Evolutionary conservation across 1,284 basidiomycete genomes (phyloP).

Genomic region (Ustilago crameri): DNA sequence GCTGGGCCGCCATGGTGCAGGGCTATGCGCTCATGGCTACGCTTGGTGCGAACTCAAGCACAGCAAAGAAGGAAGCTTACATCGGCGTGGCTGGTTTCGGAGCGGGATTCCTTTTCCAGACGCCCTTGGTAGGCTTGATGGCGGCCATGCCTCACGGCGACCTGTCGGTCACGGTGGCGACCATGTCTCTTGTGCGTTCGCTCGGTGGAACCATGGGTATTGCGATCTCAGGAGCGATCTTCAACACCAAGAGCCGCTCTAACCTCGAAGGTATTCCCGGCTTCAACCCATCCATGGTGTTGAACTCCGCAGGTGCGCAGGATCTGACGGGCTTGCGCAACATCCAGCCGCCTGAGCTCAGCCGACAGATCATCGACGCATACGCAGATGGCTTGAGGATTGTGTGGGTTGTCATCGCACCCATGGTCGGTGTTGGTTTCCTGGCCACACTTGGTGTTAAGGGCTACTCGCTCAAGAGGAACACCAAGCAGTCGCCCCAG

Average conservation of each 20-base stretch:
- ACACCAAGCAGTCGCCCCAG: slow-evolving; percentile 29
- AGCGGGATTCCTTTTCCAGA: slow-evolving; percentile 60
- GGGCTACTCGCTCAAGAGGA: slow-evolving; percentile 44
- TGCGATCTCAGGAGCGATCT: slow-evolving; percentile 54
- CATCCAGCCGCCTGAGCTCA: slow-evolving; percentile 65
- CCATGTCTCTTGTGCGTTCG: slow-evolving; percentile 51
- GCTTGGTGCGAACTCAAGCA: slow-evolving; percentile 30
- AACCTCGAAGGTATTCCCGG: slow-evolving; percentile 27
- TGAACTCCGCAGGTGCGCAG: slow-evolving; percentile 28
- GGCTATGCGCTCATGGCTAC: slow-evolving; percentile 56
- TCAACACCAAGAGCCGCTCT: slow-evolving; percentile 48
- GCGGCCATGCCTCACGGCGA: slow-evolving; percentile 58
- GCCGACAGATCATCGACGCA: slow-evolving; percentile 74
- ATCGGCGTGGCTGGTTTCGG: slow-evolving; percentile 57
- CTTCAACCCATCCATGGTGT: slow-evolving; percentile 21
- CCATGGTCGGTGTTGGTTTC: slow-evolving; percentile 65
- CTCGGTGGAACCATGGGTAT: slow-evolving; percentile 59
- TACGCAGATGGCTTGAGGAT: slow-evolving; percentile 77
- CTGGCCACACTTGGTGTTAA: slow-evolving; percentile 52
- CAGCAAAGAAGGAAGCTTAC: slow-evolving; percentile 40
- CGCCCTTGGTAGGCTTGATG: slow-evolving; percentile 57
- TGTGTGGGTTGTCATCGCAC: slow-evolving; percentile 76
- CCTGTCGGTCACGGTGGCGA: slow-evolving; percentile 44
- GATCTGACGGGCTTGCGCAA: slow-evolving; percentile 41
- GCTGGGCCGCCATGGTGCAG: slow-evolving; percentile 48